Conservation (phyloP, 257 asterid genomes). For the Solanum dulcamara region DNA sequence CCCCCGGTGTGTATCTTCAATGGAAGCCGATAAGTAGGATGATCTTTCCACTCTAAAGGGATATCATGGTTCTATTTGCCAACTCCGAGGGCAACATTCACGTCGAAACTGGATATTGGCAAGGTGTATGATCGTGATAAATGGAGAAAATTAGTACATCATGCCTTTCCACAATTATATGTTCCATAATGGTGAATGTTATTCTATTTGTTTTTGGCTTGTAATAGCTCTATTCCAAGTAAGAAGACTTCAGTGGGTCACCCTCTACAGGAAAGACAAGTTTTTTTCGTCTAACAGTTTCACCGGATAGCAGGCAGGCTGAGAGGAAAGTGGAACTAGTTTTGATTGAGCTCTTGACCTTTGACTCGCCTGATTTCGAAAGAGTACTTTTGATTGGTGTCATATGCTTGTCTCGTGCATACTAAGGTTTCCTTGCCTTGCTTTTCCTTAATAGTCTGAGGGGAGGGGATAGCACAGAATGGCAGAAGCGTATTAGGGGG, state of each 20-base stretch:
- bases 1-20: too few species aligned
- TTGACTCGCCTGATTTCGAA: background rate
- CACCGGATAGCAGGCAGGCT: too few species aligned
- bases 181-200: background rate
- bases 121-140: background rate
- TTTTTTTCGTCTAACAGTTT: too few species aligned
- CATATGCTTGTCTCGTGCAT: background rate
- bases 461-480: background rate
- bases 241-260: too few species aligned
- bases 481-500: background rate
- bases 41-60: too few species aligned
- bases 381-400: background rate
- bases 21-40: too few species aligned
- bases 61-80: too few species aligned
- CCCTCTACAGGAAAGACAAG: too few species aligned
- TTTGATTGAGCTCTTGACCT: background rate
- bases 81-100: too few species aligned
- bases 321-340: background rate
- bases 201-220: background rate
- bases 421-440: background rate
- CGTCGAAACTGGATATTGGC: background rate
- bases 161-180: background rate
- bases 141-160: background rate
- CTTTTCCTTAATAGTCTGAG: background rate
- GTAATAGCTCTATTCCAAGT: too few species aligned